These are phyloP conservation scores for Cinnamomum micranthum DNA, from an alignment of 164 flowering plant genomes.

Conservation along the genomic window DNA sequence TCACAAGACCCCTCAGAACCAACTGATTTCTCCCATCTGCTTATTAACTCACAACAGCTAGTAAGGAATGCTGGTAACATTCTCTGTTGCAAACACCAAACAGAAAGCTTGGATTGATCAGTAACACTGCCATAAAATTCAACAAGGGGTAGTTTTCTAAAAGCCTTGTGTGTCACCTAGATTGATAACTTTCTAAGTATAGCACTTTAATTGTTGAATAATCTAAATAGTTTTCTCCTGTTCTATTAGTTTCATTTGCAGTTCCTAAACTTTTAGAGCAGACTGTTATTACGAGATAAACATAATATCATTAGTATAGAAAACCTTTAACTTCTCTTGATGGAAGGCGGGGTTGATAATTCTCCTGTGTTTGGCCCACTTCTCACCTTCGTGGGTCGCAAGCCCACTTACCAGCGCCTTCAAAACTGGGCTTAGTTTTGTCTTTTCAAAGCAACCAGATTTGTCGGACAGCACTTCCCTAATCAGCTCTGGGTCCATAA, in stretches of 20 bases:
- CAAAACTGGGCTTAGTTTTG: not conserved
- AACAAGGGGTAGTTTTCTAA: too few relatives aligned
- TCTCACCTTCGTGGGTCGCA: conserved; percentile 12
- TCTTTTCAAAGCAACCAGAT: conserved; percentile 15
- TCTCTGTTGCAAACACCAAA: conserved; percentile 11
- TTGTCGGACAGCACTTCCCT: conserved; percentile 15
- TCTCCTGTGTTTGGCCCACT: conserved; percentile 31
- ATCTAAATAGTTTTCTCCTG: too few relatives aligned
- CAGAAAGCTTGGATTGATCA: not conserved
- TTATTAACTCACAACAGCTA: conserved; percentile 13
- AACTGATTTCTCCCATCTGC: conserved; percentile 19
- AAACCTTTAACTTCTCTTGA: conserved; percentile 28
- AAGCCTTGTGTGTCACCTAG: too few relatives aligned
- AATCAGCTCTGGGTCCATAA: conserved; percentile 15
- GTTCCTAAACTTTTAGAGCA: too few relatives aligned
- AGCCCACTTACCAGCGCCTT: conserved; percentile 16
- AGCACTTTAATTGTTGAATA: too few relatives aligned
- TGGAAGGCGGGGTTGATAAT: conserved; percentile 31
- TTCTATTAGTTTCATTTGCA: too few relatives aligned
- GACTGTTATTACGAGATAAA: not conserved
- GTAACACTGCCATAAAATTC: too few relatives aligned
- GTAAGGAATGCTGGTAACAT: conserved; percentile 28
- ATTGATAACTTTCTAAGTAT: too few relatives aligned
- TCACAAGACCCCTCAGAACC: conserved; percentile 12
- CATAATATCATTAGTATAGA: not conserved